phyloP scores from a whole-genome alignment of 257 asterid genomes.

The Penstemon eatonii region DNA sequence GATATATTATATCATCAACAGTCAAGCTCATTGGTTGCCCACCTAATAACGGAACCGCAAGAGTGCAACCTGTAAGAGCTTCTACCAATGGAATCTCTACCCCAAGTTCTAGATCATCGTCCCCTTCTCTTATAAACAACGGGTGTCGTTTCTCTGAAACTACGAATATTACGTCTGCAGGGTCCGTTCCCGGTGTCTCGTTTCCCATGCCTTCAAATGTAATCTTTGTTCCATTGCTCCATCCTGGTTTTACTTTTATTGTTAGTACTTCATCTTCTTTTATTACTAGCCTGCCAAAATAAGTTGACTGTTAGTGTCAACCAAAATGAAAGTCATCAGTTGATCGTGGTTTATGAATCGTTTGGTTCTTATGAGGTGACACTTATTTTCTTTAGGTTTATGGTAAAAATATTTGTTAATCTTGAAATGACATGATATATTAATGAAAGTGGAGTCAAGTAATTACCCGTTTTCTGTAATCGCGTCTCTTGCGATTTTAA shows the following conservation, averaged over 20 bases:
- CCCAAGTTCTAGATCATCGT: slow-evolving; percentile 46
- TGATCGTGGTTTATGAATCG: too few relatives aligned
- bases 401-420: background rate
- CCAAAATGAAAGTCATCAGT: too few relatives aligned
- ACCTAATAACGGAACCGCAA: slow-evolving; percentile 55
- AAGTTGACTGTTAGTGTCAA: background rate
- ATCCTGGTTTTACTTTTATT: slow-evolving; percentile 73
- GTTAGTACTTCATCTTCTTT: slow-evolving; percentile 58
- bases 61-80: slow-evolving; percentile 63
- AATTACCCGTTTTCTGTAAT: slow-evolving; percentile 52
- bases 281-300: slow-evolving; percentile 42
- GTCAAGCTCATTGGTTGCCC: slow-evolving; percentile 45
- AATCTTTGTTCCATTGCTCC: slow-evolving; percentile 66
- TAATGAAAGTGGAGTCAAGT: background rate
- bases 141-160: slow-evolving; percentile 54
- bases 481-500: slow-evolving; percentile 48
- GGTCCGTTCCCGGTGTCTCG: slow-evolving; percentile 44
- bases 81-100: slow-evolving; percentile 55
- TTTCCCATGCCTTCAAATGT: slow-evolving; percentile 72
- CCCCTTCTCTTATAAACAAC: slow-evolving; percentile 54
- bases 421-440: background rate
- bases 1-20: slow-evolving; percentile 54
- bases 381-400: too few relatives aligned
- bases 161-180: slow-evolving; percentile 54
- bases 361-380: too few relatives aligned